Evolutionary conservation across 2,329 filamentous ascomycete species (phyloP).

Genomic region (Ophiobolus disseminans): DNA sequence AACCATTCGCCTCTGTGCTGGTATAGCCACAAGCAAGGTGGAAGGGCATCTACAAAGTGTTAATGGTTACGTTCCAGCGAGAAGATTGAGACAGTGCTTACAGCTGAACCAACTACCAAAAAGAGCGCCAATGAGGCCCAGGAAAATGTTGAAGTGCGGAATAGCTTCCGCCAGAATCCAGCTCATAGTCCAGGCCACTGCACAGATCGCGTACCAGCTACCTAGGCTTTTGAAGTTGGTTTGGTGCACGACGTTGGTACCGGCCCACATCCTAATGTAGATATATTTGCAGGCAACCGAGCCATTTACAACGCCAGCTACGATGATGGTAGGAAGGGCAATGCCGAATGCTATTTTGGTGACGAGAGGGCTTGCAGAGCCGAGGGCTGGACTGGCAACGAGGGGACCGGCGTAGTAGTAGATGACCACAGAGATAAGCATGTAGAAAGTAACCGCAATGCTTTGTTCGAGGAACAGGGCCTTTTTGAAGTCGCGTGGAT

Average conservation of each 20-base stretch:
- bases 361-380: constrained; percentile 64
- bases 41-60: constrained; percentile 45
- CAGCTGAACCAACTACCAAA: constrained; percentile 73
- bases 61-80: background rate
- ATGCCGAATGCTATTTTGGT: constrained; percentile 72
- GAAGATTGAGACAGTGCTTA: constrained; percentile 32
- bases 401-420: constrained; percentile 70
- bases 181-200: constrained; percentile 64
- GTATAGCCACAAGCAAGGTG: constrained; percentile 56
- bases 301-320: constrained; percentile 74
- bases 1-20: constrained; percentile 55
- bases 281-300: constrained; percentile 71
- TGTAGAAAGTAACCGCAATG: constrained; percentile 67
- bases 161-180: constrained; percentile 74
- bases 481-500: constrained; percentile 67
- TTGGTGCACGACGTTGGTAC: constrained; percentile 55
- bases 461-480: constrained; percentile 68
- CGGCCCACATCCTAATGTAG: constrained; percentile 68
- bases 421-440: constrained; percentile 70
- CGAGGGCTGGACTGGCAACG: constrained; percentile 71
- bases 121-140: constrained; percentile 67
- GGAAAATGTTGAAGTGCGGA: constrained; percentile 71
- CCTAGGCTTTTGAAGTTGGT: constrained; percentile 37
- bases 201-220: constrained; percentile 66
- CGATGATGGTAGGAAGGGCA: constrained; percentile 73